Evolutionary conservation across 495 filamentous ascomycete genomes (phyloP).

Genomic region (Neurospora pannonica): DNA sequence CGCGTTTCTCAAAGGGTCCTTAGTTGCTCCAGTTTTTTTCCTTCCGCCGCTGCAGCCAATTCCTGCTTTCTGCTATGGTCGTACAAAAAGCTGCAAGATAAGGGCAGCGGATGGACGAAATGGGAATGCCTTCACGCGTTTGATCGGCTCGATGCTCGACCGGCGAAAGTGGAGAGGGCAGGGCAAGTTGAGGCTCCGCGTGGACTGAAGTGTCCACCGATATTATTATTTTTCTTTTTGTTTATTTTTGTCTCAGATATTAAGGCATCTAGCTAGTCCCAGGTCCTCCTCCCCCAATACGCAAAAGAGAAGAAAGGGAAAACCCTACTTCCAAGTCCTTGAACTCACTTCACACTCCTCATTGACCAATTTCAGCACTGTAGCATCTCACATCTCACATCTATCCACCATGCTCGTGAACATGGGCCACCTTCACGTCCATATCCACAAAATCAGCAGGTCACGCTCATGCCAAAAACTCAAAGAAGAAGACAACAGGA

Average conservation of each 20-base stretch:
- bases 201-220: background rate
- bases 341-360: background rate
- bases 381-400: background rate
- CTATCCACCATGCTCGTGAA: background rate
- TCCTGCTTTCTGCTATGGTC: background rate
- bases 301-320: background rate
- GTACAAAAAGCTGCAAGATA: background rate
- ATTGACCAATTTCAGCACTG: background rate
- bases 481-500: background rate
- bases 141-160: background rate
- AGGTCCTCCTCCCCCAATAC: background rate
- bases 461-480: background rate
- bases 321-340: background rate
- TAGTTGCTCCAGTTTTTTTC: background rate
- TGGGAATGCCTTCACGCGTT: background rate
- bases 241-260: background rate
- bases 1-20: background rate
- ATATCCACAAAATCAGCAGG: background rate
- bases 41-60: background rate
- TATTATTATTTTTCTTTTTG: accelerated
- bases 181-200: background rate
- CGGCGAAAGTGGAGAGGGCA: background rate
- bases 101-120: background rate
- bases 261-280: background rate
- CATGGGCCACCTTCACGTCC: background rate